Evolutionary conservation across 768 basidiomycete species (phyloP).

Genomic region (Glaciozyma martinii): DNA sequence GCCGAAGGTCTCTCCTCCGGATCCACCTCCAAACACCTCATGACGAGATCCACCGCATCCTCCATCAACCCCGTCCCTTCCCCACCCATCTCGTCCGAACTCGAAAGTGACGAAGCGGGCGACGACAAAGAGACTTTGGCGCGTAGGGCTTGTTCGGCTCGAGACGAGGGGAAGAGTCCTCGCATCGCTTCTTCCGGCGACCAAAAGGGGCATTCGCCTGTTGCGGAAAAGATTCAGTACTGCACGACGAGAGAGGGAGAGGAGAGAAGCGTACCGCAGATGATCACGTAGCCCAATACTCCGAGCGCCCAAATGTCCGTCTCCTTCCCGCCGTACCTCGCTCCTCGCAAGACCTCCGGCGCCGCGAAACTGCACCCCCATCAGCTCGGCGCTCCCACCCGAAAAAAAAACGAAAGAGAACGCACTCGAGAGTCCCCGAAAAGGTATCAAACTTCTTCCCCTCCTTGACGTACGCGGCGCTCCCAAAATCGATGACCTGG

Average conservation of each 20-base stretch:
- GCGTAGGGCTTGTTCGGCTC: slow-evolving; percentile 29
- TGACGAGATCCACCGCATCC: slow-evolving; percentile 75
- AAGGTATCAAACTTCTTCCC: slow-evolving; percentile 45
- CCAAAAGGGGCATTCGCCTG: slow-evolving; percentile 85
- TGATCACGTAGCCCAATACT: slow-evolving; percentile 88
- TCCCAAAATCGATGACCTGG: slow-evolving; percentile 94
- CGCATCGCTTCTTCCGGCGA: slow-evolving; percentile 72
- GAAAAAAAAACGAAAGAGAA: neutral
- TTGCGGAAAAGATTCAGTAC: slow-evolving; percentile 23
- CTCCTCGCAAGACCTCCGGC: slow-evolving; percentile 90
- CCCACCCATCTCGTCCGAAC: slow-evolving; percentile 50
- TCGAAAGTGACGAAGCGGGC: neutral
- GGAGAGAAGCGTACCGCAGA: slow-evolving; percentile 44
- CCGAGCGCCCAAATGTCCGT: slow-evolving; percentile 99
- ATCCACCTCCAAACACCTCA: slow-evolving; percentile 74
- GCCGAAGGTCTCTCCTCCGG: slow-evolving; percentile 72
- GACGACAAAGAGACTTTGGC: slow-evolving; percentile 42
- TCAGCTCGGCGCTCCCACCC: neutral
- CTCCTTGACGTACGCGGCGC: slow-evolving; percentile 47
- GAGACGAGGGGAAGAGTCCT: slow-evolving; percentile 24
- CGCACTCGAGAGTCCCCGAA: slow-evolving; percentile 41
- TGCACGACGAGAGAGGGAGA: slow-evolving; percentile 4
- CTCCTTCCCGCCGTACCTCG: slow-evolving; percentile 88
- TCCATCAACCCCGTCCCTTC: slow-evolving; percentile 77
- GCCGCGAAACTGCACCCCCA: slow-evolving; percentile 57